These are phyloP conservation scores for Saccharomyces hybrid DNA, from an alignment of 1,139 yeast genomes.

Conservation along the genomic window DNA sequence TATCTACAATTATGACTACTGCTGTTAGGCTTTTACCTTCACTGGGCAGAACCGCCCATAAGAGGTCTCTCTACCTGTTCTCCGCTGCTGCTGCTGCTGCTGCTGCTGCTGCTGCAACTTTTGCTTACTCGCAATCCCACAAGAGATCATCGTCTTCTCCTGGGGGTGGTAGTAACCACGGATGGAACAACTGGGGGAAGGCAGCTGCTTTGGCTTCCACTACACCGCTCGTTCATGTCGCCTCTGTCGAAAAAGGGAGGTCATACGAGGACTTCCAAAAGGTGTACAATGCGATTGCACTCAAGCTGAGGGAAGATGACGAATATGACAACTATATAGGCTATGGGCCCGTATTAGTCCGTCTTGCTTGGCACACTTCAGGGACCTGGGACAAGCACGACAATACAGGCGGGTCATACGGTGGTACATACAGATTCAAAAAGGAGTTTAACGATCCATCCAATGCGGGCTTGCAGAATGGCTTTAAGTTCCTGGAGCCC, in stretches of 20 bases:
- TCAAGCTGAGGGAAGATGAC: conserved; percentile 63
- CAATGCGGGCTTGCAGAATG: conserved; percentile 65
- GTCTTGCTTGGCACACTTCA: conserved; percentile 71
- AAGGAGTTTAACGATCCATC: conserved; percentile 65
- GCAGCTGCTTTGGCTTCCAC: background rate
- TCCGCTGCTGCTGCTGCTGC: conserved; percentile 21
- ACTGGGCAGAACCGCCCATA: conserved; percentile 11
- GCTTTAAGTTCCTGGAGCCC: conserved; percentile 56
- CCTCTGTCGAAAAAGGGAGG: conserved; percentile 19
- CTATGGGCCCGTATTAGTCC: conserved; percentile 56
- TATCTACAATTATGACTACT: conserved; percentile 1
- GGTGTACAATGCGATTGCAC: conserved; percentile 73
- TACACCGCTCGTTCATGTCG: conserved; percentile 12
- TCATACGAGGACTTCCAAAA: conserved; percentile 53
- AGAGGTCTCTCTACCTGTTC: conserved; percentile 12
- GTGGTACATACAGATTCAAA: conserved; percentile 71
- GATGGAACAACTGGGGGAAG: conserved; percentile 1
- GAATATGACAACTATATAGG: conserved; percentile 70
- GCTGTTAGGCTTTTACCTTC: conserved; percentile 1
- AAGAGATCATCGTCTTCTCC: background rate
- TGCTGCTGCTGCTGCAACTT: conserved; percentile 10
- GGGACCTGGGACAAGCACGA: conserved; percentile 59
- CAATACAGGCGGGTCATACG: conserved; percentile 69
- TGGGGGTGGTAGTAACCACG: conserved; percentile 3
- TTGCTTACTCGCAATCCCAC: conserved; percentile 1